phyloP scores from a whole-genome alignment of 805 yeast species.

The Candida maris region DNA sequence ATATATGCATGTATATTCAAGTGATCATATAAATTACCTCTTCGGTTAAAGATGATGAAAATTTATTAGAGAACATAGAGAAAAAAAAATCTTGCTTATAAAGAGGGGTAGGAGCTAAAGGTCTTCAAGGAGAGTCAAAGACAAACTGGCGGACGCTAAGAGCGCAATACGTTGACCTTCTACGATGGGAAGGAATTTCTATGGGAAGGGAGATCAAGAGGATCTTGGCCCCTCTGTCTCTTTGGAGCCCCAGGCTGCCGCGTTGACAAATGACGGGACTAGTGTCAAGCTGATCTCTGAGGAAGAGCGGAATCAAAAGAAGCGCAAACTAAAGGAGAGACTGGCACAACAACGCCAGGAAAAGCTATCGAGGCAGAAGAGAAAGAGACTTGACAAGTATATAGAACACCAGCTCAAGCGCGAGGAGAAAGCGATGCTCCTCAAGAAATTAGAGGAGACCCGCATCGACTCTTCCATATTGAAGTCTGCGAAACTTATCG shows the following conservation, averaged over 20 bases:
- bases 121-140: no score
- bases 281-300: background rate
- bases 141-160: no score
- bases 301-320: slow-evolving; percentile 33
- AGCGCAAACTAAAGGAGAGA: slow-evolving; percentile 58
- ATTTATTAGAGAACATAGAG: no score
- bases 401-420: slow-evolving; percentile 85
- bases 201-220: slow-evolving; percentile 7
- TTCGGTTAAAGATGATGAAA: no score
- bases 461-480: slow-evolving; percentile 67
- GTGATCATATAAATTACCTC: no score
- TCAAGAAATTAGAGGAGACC: slow-evolving; percentile 67
- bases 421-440: slow-evolving; percentile 77
- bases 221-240: no score
- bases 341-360: slow-evolving; percentile 59
- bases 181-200: slow-evolving; percentile 13
- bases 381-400: slow-evolving; percentile 81
- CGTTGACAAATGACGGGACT: no score
- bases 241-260: no score
- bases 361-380: slow-evolving; percentile 67
- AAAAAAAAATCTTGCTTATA: no score
- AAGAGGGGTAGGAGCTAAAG: no score
- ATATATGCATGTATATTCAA: no score
- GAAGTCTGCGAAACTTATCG: slow-evolving; percentile 73
- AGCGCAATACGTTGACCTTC: no score